A percentile compares a stretch with the other conserved stretches of the same genome.
These are phyloP conservation scores for Pseudozyma hubeiensis DNA, from an alignment of 1,284 basidiomycete species.

Conservation along the genomic window DNA sequence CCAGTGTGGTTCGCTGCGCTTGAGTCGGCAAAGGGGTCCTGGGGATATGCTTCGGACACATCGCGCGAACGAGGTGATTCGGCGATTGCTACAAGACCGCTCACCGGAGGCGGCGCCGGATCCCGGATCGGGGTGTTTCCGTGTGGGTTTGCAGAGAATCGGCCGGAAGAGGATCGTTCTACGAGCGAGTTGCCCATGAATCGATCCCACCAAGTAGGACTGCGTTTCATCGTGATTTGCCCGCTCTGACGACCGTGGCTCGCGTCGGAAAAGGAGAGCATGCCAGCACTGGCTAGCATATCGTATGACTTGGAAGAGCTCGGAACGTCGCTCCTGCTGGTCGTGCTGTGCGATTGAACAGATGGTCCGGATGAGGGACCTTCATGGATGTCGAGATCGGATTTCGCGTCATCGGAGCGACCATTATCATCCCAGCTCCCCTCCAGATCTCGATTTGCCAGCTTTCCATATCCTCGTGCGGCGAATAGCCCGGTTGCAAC, in stretches of 20 bases:
- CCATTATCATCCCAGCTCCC: conserved; percentile 30
- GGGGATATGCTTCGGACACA: conserved; percentile 12
- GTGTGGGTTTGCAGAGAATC: conserved; percentile 36
- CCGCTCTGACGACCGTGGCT: conserved; percentile 16
- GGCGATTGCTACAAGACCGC: conserved; percentile 36
- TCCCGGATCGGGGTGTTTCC: conserved; percentile 57
- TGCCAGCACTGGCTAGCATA: conserved; percentile 16
- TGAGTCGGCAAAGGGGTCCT: conserved; percentile 28
- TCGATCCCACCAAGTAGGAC: conserved; percentile 62
- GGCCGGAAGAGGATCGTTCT: conserved; percentile 55
- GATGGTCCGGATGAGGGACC: conserved; percentile 29
- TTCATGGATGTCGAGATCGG: conserved; percentile 24
- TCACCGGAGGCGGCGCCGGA: conserved; percentile 49
- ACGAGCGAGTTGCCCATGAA: conserved; percentile 57
- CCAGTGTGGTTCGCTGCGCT: background rate
- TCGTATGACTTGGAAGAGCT: conserved; percentile 36
- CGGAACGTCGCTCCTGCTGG: conserved; percentile 31
- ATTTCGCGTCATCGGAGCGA: conserved; percentile 21
- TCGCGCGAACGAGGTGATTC: conserved; percentile 51
- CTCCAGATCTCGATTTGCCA: conserved; percentile 19
- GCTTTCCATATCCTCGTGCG: conserved; percentile 24
- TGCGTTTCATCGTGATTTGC: conserved; percentile 41
- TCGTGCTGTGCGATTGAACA: conserved; percentile 41
- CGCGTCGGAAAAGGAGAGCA: conserved; percentile 53
- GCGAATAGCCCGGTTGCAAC: background rate